Conservation (phyloP, 495 filamentous ascomycete genomes). For the Penicillium tannophilum region DNA sequence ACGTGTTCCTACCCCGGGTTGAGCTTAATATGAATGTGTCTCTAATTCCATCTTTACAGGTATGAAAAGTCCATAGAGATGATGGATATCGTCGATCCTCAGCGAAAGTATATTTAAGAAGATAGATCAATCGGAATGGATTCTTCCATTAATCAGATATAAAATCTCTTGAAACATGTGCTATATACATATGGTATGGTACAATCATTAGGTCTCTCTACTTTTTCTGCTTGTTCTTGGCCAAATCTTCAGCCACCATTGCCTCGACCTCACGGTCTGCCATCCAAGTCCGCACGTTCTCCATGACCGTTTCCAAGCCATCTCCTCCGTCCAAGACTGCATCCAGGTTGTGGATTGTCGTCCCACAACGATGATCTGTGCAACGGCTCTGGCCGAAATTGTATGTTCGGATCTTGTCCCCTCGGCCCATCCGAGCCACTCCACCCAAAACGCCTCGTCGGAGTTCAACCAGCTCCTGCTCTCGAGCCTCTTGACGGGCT, state of each 20-base stretch:
- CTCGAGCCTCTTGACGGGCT: constrained; percentile 75
- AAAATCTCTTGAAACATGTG: constrained; percentile 37
- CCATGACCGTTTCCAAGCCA: constrained; percentile 73
- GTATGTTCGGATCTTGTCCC: constrained; percentile 94
- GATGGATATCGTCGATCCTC: constrained; percentile 79
- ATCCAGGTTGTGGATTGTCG: constrained; percentile 79
- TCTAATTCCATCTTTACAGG: constrained; percentile 37
- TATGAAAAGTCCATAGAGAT: constrained; percentile 97
- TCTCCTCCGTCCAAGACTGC: constrained; percentile 75
- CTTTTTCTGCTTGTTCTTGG: constrained; percentile 23
- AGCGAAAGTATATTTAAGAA: constrained; percentile 75
- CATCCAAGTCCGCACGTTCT: constrained; percentile 80
- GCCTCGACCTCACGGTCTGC: constrained; percentile 73
- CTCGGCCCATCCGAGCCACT: constrained; percentile 77
- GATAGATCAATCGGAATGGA: neutral
- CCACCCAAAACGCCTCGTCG: constrained; percentile 74
- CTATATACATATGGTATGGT: constrained; percentile 27
- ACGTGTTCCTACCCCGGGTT: constrained; percentile 24
- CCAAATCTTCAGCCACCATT: constrained; percentile 55
- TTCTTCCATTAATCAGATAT: constrained; percentile 4
- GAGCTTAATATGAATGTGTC: neutral
- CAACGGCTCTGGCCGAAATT: constrained; percentile 92
- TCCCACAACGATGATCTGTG: constrained; percentile 88
- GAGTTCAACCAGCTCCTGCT: constrained; percentile 75
- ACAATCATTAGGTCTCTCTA: constrained; percentile 12